A percentile compares a stretch with the other conserved stretches of the same genome.
Conservation (phyloP, 768 basidiomycete genomes). For the Rhizopogon vesiculosus region DNA sequence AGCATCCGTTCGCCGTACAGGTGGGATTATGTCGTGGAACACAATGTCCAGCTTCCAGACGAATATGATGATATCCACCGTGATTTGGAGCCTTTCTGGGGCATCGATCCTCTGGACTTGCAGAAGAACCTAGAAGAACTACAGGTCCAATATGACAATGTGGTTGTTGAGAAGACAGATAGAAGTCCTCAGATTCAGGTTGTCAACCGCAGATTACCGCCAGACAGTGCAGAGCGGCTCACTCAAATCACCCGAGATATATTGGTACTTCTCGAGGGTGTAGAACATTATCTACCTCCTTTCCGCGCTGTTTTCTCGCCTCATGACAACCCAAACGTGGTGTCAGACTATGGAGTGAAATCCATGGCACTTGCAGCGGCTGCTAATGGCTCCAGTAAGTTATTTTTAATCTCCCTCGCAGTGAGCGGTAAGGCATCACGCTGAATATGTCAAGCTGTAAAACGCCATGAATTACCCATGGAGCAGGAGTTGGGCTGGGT, state of each 20-base stretch:
- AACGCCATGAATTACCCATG: constrained; percentile 29
- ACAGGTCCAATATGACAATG: constrained; percentile 9
- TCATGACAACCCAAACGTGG: constrained; percentile 23
- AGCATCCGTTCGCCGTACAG: constrained; percentile 6
- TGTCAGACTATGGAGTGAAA: constrained; percentile 21
- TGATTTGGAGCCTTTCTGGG: constrained; percentile 34
- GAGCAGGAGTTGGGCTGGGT: constrained; percentile 21
- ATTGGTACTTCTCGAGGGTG: constrained; percentile 19
- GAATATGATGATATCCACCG: constrained; percentile 42
- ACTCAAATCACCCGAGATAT: constrained; percentile 4
- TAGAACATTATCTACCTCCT: constrained; percentile 25
- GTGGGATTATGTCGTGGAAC: constrained; percentile 39
- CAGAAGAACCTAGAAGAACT: constrained; percentile 12
- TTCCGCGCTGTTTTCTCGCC: constrained; percentile 26
- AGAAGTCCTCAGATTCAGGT: constrained; percentile 7
- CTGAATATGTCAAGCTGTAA: constrained; percentile 17
- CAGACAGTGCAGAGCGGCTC: constrained; percentile 1
- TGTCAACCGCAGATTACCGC: constrained; percentile 9
- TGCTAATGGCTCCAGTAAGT: constrained; percentile 23
- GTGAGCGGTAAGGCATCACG: not conserved
- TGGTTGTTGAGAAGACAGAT: constrained; percentile 22
- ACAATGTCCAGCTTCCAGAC: constrained; percentile 38
- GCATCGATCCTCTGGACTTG: constrained; percentile 25
- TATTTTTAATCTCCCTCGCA: not conserved
- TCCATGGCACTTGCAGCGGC: constrained; percentile 21